Base-by-base conservation (phyloP, 202 grass and related monocot species). In the Brachypodium distachyon region DNA sequence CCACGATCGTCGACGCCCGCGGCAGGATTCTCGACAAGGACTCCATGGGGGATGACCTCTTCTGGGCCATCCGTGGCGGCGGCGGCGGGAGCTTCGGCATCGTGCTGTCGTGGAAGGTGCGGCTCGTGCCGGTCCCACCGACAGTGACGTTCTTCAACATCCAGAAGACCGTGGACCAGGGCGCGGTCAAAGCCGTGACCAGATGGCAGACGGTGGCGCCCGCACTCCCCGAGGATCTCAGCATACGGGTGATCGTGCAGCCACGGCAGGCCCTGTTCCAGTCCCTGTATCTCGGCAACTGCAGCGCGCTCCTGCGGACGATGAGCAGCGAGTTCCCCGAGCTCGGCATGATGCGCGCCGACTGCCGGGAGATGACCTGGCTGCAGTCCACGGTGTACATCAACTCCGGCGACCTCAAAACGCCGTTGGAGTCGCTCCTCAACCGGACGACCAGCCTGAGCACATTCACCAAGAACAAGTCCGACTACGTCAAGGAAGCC, bases 341-440 rank as follows among this genome's bases (percentile, higher is more conserved):
- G 38, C 63, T 67, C 63, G 22, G 22, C 39, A 28, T 43, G 63
- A 67, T 39, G 22, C 12, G 63, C 63, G 38, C 63, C 39, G 63
- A 67, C 63, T 67, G 63, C 63, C 38, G 38, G 63, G 63, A 67
- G 13, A 67, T 67, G 63, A 67, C 6, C 63, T 67, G 63, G 63
- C 63, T 67, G 63, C 13, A 67, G 63, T 67, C 63, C 39, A 43
- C 39, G 1, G 39, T 67, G 1, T 67, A 67, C 63, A 27, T 67
- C 63, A 67, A 67, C 63, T 67, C 63, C 2, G 39, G 22, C 63
- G 63, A 67, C 63, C 42, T 23, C 22, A 5, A 28, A 22, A 67
- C 63, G 63, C 63, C 39, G 21, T 6, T 43, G 13, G 63, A 67
- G 63, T 42, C 63, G 22, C 63, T 67, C 38, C 63, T 67, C 12